Base-by-base conservation (phyloP, 345 rosid genomes). In the Syzygium grande region DNA sequence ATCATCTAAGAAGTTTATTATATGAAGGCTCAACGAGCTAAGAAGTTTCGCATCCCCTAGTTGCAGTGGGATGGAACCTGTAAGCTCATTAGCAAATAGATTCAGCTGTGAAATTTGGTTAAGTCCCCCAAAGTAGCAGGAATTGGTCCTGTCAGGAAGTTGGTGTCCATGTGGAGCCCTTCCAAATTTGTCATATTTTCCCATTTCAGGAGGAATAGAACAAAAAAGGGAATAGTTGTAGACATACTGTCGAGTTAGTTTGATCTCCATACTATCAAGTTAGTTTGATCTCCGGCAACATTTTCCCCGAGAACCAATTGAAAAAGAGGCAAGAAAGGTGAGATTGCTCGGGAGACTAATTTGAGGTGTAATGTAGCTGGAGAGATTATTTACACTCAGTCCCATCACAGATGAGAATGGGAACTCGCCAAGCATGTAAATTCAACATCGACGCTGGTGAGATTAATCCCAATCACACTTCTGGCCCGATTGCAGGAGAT, bases 141-240 rank as follows among this genome's bases (percentile, higher is more conserved):
- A 83, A 92, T 89, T 14, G 88, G 27, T 29, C 92, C 89, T 9
- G 63, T 49, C 25, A 91, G 51, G 61, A 54, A 56, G 85, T 88
- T 90, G 5, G 27, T 6, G 16, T 52, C 8, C 86, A 89, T 51
- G 22, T 77, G 63, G 17, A 92, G 84, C 30, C 14, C 10, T 4
- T 8, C 30, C 10, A 92, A 88, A 49, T 84, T 78, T 7, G 49
- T 73, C 88, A 88, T 52, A 5, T 87, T 87, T 90, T 65, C 91
- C 93, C 13, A 93, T 41, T 52, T 88, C 87, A 1, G 54, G 29
- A 1, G 92, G 91, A 43, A 92, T 89, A 10, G 89, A 55, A 55
- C 59, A 2, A 22, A 11, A 55, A 22, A 55, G 27, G 27, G 12
- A 22, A 11, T 21, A 8, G 59, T 55, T 22, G 59, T 55, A 55